Base-by-base conservation (phyloP, 495 filamentous ascomycete species). In the Trichocladium uniseriatum region DNA sequence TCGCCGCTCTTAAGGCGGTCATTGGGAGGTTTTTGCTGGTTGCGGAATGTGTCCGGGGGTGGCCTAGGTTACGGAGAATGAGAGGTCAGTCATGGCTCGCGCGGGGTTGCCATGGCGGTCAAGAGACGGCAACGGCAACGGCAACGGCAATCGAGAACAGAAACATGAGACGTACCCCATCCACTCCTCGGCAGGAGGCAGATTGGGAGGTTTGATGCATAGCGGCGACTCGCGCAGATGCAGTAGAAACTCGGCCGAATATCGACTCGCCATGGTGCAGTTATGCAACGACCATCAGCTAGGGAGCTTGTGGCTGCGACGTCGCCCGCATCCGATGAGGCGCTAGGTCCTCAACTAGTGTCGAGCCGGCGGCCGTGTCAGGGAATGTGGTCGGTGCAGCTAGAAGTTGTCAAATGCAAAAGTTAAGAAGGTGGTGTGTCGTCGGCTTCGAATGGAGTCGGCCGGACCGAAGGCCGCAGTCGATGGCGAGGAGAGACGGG, bases 131-230 rank as follows among this genome's bases (percentile, higher is more conserved):
- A n/a, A n/a, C n/a, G n/a, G n/a, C n/a, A n/a, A 10, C 22, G 24
- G 19, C 9, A 21, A 31, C 21, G 21, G 28, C 2, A 28, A 22
- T 9, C 14, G 21, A 15, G 39, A 7, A 6, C 28, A 21, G 19
- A 16, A 48, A 38, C 29, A 43, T 41, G 37, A 48, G 42, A 67
- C 82, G 62, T 78, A 94, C 89, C 91, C 90, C 88, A 97, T 95
- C 92, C 92, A 99, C 75, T 97, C 89, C 72, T 94, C 89, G 49
- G 86, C 79, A 20, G 89, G 84, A 21, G 92, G 92, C 36, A 99
- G 77, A 43, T 74, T 75, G 40, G 79, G 66, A 29, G 92, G 92
- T 60, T 91, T 95, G 49, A 77, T 68, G 57, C 89, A 88, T 56
- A 95, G 77, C 41, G 89, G 90, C 45, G 92, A 99, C 38, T 82